phyloP scores from a whole-genome alignment of 177 flowering plant genomes.

The Vitis hybrid region DNA sequence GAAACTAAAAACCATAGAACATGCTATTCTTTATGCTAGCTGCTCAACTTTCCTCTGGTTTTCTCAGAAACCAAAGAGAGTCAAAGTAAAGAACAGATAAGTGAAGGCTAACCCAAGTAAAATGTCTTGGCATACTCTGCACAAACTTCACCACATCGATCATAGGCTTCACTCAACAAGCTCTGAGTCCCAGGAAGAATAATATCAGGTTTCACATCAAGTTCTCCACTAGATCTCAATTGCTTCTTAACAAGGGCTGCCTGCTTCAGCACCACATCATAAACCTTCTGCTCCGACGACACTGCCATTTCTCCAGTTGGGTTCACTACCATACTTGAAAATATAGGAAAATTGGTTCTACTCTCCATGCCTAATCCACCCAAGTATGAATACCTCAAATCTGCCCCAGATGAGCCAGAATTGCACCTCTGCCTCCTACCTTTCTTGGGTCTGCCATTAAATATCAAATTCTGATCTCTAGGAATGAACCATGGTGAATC shows the following conservation, averaged over 20 bases:
- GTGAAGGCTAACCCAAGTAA: constrained; percentile 66
- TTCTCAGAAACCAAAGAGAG: background rate
- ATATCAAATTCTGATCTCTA: constrained; percentile 15
- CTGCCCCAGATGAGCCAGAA: constrained; percentile 23
- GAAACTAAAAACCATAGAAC: no score
- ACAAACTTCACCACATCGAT: constrained; percentile 86
- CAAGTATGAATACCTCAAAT: constrained; percentile 31
- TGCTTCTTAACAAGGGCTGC: constrained; percentile 72
- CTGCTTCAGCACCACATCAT: constrained; percentile 82
- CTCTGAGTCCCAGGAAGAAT: constrained; percentile 48
- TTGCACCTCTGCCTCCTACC: constrained; percentile 28
- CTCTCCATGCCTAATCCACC: constrained; percentile 21
- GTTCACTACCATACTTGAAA: constrained; percentile 52
- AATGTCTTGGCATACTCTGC: constrained; percentile 96
- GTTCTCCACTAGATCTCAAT: constrained; percentile 27
- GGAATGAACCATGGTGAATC: constrained; percentile 22
- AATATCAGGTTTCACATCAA: constrained; percentile 57
- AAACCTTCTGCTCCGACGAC: constrained; percentile 76
- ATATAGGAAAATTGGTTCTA: constrained; percentile 24
- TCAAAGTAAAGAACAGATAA: constrained; percentile 1
- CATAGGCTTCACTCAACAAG: constrained; percentile 77
- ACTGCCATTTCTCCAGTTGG: constrained; percentile 54
- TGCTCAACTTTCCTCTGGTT: background rate
- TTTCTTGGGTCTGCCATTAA: constrained; percentile 21
- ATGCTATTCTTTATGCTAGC: no score